Evolutionary conservation across 1,139 yeast species (phyloP), one percentile per base, ranked within the genome.

Genomic region (Pichia sp.): DNA sequence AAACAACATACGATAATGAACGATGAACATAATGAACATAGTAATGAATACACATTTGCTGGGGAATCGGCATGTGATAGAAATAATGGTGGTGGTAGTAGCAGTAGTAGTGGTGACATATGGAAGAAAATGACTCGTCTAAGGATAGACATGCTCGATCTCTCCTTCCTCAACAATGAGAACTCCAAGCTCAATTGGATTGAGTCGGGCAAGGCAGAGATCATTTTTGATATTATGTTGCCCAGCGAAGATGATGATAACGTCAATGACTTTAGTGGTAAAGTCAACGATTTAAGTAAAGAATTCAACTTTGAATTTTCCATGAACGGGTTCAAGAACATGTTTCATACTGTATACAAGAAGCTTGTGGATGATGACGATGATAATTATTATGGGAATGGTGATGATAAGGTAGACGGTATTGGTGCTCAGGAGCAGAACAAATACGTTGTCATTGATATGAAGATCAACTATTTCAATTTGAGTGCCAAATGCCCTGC

Each of bases 161-260:
- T 81, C 44, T 47, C 67, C 45, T 39, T 64, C 55, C 35, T 42
- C n/a, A 47, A 48, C 27, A 54, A 66, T 46, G 44, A 51, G 52
- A 45, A 51, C 3, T 65, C 69, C 49, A 71, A 72, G 48, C 75
- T 81, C 51, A 78, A 77, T 51, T 81, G 91, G 91, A 59, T 81
- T 11, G 67, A 69, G 16, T 75, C 74, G 36, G 88, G 91, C 3
- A 74, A 74, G 46, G 79, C 82, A 2, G 87, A 81, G 44, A 60
- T 82, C 3, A 62, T 69, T 13, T 84, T 85, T 3, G 91, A 82
- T 58, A 72, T 82, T 18, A 74, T 77, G 66, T 63, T 81, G 30
- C 88, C 91, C 1, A 61, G 60, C 19, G 65, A 62, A 15, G 61
- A 59, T 3, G 55, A 53, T 3, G 33, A 30, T 17, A 40, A 34